Base-by-base conservation (phyloP, 257 asterid genomes). In the Solanum piurae region DNA sequence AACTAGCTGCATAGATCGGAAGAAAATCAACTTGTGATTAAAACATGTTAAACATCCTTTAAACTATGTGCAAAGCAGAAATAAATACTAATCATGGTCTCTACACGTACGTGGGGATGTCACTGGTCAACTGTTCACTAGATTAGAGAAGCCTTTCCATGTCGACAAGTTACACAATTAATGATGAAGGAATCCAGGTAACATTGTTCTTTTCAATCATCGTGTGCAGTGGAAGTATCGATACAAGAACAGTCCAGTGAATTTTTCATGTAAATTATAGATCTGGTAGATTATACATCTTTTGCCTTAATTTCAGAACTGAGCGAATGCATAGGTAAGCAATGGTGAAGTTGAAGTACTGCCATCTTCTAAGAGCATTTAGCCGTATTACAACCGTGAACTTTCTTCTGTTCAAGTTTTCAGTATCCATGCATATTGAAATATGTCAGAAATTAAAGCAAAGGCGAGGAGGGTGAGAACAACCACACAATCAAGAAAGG, bases 1-100 rank as follows among this genome's bases (percentile, higher is more conserved):
- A 83, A 88, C 86, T 87, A 96, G 89, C 99, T 94, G 94, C 91
- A 91, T 86, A 83, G 62, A 52, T 18, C 4, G 52, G 37, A 13
- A 87, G 55, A 87, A 55, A 40, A 60, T 86, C 84, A 74, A 40
- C 82, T 68, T 72, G 46, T 20, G 62, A n/a, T 12, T 42, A 42
- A 12, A 38, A 66, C 52, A 75, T 5, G 85, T 80, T 80, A 29
- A 44, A 44, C 25, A 80, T 80, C 85, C 27, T 25, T 46, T 80
- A 29, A 46, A 75, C 29, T 55, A 25, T 20, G 36, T 55, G 58
- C 42, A 73, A 55, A 60, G 36, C 36, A 46, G 34, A 37, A 74
- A 33, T 49, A 84, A 84, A 66, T 62, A 60, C 34, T 34, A 52
- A 7, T 52, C 72, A 31, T 9, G 29, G 42, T 82, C 14, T 82